Evolutionary conservation across 768 basidiomycete species (phyloP), one percentile per base, ranked within the genome.

Genomic region (Russula emetica): DNA sequence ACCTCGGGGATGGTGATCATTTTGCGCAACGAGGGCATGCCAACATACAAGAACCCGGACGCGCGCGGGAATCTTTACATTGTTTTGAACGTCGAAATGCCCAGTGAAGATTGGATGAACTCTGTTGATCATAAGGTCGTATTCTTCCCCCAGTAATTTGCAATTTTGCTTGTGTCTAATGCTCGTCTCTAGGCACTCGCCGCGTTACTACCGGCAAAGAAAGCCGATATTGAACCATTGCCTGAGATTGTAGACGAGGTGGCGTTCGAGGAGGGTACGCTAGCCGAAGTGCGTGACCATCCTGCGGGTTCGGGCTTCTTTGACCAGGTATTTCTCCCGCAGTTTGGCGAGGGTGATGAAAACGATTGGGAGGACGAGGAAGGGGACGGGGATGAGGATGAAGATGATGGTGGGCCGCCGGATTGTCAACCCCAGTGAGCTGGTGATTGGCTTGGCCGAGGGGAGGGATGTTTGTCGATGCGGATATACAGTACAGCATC

Each of bases 11-110:
- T 88, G 67, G 83, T 85, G 24, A 89, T 94, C 64, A 78, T 88
- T 20, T 70, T 97, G 42, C 81, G 85, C 2, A 87, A 86, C 13
- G 94, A 98, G 75, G 95, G 96, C 44, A 95, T 98, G 94, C 94
- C 94, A 1, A 73, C 83, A 14, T 80, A 85, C 75, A 87, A 86
- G 69, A 78, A 78, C 14, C 77, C 84, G 26, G 82, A 85, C 59
- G 75, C 79, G 65, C 88, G 85, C 73, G 94, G 94, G 13, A 87
- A 95, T 70, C 78, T 98, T 44, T 92, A 87, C 69, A 79, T 98
- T 61, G 81, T 87, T 58, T 82, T 97, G 58, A 83, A 88, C 61
- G 80, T 98, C 58, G 94, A 97, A 75, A 94, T 95, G 92, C 95
- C 95, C 14, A 78, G 80, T 62, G 79, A 82, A 55, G 78, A 85